Evolutionary conservation across 495 filamentous ascomycete genomes (phyloP).

Genomic region (Darksidea phi): DNA sequence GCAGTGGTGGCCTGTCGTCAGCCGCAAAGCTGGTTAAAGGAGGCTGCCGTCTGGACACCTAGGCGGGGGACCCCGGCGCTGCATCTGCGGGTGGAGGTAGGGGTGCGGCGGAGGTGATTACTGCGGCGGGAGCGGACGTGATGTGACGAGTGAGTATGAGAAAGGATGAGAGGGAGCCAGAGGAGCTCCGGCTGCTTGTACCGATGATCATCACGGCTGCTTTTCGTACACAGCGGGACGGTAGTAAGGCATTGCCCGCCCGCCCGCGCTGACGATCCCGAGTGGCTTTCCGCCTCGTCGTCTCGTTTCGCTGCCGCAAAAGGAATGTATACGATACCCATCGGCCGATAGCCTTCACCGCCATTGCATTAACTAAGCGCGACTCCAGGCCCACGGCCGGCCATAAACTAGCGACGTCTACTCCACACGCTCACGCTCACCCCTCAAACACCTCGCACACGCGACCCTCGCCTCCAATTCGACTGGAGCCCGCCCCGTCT

Average conservation of each 20-base stretch:
- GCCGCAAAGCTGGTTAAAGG: not conserved
- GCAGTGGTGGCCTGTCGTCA: constrained; percentile 10
- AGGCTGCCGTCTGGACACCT: constrained; percentile 11
- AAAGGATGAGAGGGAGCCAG: not conserved
- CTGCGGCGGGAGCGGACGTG: not conserved
- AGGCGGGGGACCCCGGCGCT: constrained; percentile 6
- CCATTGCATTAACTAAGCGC: constrained; percentile 14
- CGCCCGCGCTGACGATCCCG: not conserved
- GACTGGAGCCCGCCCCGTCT: not conserved
- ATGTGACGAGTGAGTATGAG: not conserved
- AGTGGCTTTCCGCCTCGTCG: not conserved
- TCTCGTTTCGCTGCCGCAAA: constrained; percentile 10
- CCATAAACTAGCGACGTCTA: not conserved
- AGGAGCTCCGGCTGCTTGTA: not conserved
- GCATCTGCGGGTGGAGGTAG: constrained; percentile 25
- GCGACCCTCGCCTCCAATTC: not conserved
- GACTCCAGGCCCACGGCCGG: not conserved
- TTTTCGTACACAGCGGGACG: not conserved
- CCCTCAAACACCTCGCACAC: constrained; percentile 5
- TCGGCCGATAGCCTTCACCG: constrained; percentile 18
- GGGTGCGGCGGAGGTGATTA: constrained; percentile 4
- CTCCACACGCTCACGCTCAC: not conserved
- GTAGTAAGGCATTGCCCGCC: not conserved
- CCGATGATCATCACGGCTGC: not conserved
- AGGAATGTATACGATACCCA: constrained; percentile 17